phyloP scores from a whole-genome alignment of 257 asterid species.

The Petunia secreta region DNA sequence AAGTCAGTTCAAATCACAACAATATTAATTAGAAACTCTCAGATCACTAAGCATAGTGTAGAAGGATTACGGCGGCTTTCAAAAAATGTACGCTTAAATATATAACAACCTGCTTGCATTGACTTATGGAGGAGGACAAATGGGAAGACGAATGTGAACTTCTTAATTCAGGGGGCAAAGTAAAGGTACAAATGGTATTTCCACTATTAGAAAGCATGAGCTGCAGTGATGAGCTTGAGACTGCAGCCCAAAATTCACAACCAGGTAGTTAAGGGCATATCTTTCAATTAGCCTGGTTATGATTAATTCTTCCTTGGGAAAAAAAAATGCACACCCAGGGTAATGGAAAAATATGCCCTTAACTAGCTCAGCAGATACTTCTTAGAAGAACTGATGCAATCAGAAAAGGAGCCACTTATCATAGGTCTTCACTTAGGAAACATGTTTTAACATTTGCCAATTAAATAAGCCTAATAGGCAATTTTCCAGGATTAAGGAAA shows the following conservation, averaged over 20 bases:
- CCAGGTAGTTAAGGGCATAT: no score
- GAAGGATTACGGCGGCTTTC: background rate
- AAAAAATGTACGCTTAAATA: background rate
- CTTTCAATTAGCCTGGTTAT: no score
- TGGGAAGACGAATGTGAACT: background rate
- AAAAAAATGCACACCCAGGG: no score
- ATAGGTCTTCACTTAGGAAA: background rate
- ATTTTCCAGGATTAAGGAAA: background rate
- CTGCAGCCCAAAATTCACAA: background rate
- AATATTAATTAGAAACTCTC: background rate
- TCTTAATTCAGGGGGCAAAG: background rate
- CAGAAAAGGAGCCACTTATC: background rate
- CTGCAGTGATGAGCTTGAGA: background rate
- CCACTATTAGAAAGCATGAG: background rate
- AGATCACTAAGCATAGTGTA: background rate
- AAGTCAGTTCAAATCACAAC: slow-evolving; percentile 1
- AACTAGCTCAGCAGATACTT: background rate
- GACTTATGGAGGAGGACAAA: background rate
- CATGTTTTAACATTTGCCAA: background rate
- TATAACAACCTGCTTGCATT: background rate
- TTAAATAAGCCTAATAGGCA: background rate
- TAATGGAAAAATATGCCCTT: background rate
- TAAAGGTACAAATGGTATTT: background rate
- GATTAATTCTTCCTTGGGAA: no score
- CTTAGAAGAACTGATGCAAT: background rate